Percentiles rank a stretch among this genome's conserved stretches.
Evolutionary conservation across 768 basidiomycete genomes (phyloP).

Genomic region (Strobilomyces confusus): DNA sequence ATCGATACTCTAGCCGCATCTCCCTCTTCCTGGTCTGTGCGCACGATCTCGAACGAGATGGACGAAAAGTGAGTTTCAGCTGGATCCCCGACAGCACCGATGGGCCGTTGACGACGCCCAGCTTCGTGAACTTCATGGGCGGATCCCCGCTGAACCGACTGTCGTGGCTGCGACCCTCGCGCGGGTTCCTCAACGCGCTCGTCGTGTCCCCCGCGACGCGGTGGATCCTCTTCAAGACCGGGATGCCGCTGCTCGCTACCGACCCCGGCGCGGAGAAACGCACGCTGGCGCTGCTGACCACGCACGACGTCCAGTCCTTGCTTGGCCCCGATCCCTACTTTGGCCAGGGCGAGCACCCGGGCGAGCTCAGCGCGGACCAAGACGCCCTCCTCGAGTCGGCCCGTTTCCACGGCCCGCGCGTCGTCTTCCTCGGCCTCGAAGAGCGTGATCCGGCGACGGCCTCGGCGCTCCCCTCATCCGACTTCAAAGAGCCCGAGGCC

Average conservation of each 20-base stretch:
- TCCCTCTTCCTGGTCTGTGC: neutral
- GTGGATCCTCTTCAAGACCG: constrained; percentile 77
- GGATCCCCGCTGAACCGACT: constrained; percentile 78
- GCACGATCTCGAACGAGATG: constrained; percentile 23
- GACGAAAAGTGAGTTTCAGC: constrained; percentile 27
- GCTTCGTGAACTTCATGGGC: constrained; percentile 48
- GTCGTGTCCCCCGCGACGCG: constrained; percentile 53
- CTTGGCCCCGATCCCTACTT: constrained; percentile 70
- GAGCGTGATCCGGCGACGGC: constrained; percentile 46
- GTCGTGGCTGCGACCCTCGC: constrained; percentile 75
- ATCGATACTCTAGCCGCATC: neutral
- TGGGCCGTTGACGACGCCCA: constrained; percentile 13
- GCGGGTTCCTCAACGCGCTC: constrained; percentile 71
- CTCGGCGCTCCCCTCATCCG: constrained; percentile 59
- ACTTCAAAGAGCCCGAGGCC: constrained; percentile 53
- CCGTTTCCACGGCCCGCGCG: constrained; percentile 52
- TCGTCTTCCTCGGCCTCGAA: constrained; percentile 80
- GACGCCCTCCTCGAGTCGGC: constrained; percentile 46
- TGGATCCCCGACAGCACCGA: neutral
- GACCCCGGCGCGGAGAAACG: constrained; percentile 30
- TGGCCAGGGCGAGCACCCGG: constrained; percentile 56
- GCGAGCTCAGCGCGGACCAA: constrained; percentile 25
- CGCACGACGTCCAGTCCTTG: constrained; percentile 56
- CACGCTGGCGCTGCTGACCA: constrained; percentile 52
- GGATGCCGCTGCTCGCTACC: constrained; percentile 59